Conservation (phyloP, 2,329 filamentous ascomycete genomes). For the Bipolaris victoriae region DNA sequence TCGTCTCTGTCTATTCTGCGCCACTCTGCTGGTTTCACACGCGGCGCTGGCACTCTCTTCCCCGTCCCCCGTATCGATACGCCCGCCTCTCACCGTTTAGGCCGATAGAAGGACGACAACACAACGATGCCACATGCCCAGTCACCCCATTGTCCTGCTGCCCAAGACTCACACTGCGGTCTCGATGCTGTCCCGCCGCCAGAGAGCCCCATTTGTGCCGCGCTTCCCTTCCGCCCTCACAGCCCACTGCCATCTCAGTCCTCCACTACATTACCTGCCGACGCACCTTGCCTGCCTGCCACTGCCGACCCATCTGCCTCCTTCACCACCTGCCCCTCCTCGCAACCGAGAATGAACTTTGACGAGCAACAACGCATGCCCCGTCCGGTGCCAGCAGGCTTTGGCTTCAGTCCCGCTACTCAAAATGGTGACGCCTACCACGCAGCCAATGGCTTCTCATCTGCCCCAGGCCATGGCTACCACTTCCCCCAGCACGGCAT, state of each 20-base stretch:
- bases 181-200: constrained; percentile 25
- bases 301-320: constrained; percentile 16
- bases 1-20: constrained; percentile 19
- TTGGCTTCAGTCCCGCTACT: constrained; percentile 16
- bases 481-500: constrained; percentile 29
- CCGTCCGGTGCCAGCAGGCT: constrained; percentile 29
- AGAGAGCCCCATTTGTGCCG: constrained; percentile 26
- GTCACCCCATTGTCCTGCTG: constrained; percentile 33
- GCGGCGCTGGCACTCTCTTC: constrained; percentile 36
- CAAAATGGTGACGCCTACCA: constrained; percentile 23
- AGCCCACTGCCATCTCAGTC: constrained; percentile 21
- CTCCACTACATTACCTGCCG: constrained; percentile 14
- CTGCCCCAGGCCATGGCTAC: constrained; percentile 16
- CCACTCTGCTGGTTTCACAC: constrained; percentile 40
- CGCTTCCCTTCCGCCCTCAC: constrained; percentile 23
- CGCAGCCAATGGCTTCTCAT: constrained; percentile 15
- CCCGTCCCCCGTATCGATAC: constrained; percentile 26
- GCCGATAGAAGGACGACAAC: constrained; percentile 33
- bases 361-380: constrained; percentile 26
- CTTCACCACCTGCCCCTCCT: constrained; percentile 6
- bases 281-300: constrained; percentile 24
- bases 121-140: constrained; percentile 42
- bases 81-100: constrained; percentile 15
- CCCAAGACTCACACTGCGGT: constrained; percentile 28
- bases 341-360: constrained; percentile 22